Evolutionary conservation across 192 early-diverging fungal genomes (phyloP), one percentile per base, ranked within the genome.

Genomic region (Thoreauomyces humboldtii): DNA sequence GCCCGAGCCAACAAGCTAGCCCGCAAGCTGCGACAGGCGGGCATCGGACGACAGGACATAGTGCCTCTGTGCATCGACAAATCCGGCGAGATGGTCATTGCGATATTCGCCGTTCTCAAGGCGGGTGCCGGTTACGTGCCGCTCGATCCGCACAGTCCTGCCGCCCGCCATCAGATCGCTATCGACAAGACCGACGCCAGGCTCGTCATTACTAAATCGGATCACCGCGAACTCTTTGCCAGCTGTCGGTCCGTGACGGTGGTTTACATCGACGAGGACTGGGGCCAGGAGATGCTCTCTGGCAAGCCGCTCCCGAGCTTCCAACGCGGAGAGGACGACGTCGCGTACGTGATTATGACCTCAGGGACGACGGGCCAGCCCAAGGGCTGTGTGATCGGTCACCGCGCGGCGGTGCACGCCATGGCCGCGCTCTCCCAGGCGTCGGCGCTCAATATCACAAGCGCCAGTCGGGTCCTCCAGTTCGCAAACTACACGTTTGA

Each of bases 61-160:
- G 19, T 58, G 22, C 43, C 43, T 44, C 36, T 58, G 56, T 19
- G 19, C 37, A 57, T 41, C 17, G 38, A 41, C 38, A 41, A 41
- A 53, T 65, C 63, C 17, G n/a, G n/a, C 25, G 63, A 65, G 14
- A 21, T 65, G 61, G n/a, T 32, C 37, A 24, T 69, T 2, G 25
- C 46, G 47, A n/a, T 69, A 2, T 27, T 69, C 28, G 67, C 35
- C 33, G 31, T 69, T 19, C 38, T 69, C 19, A 69, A 69, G 46
- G 28, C 67, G 17, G 67, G 67, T 0, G 58, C 60, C 12, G 67
- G 57, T 11, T 69, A 69, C 31, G 33, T 68, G 15, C 59, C 63
- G 11, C 17, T 68, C 15, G 64, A 65, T 22, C 22, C 31, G 11
- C 24, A 60, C 17, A 22, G 24, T 17, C 75, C 75, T 24, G 9